phyloP scores from a whole-genome alignment of 495 filamentous ascomycete genomes.

The Astrothelium macrocarpum region DNA sequence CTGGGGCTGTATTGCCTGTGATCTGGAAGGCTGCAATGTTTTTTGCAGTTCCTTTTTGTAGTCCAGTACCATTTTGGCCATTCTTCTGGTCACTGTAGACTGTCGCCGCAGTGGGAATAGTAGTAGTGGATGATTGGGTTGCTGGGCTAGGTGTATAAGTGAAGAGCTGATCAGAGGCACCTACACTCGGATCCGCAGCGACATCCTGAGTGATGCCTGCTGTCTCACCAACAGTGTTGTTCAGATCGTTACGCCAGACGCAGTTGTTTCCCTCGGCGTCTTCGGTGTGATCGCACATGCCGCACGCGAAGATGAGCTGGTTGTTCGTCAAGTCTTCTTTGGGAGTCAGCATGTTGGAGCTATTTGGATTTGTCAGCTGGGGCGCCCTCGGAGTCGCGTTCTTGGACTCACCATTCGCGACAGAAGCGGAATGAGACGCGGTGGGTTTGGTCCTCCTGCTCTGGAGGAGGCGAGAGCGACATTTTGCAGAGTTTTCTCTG shows the following conservation, averaged over 20 bases:
- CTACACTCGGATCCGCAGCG: constrained; percentile 91
- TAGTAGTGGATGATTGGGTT: no score
- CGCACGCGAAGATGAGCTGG: constrained; percentile 67
- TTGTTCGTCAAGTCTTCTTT: constrained; percentile 69
- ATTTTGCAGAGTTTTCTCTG: no score
- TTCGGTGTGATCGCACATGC: constrained; percentile 84
- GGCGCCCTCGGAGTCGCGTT: neutral
- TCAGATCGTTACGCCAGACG: constrained; percentile 85
- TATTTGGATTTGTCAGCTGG: constrained; percentile 25
- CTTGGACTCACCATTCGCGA: constrained; percentile 65
- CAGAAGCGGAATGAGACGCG: constrained; percentile 95
- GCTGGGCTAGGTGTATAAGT: no score
- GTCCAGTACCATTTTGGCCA: no score
- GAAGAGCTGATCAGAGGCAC: constrained; percentile 35
- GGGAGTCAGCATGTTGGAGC: constrained; percentile 95
- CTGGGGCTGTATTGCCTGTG: no score
- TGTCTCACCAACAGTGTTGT: constrained; percentile 82
- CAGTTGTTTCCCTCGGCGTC: constrained; percentile 63
- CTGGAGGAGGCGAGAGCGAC: constrained; percentile 37
- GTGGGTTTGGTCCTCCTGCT: constrained; percentile 48
- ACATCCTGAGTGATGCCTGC: constrained; percentile 97
- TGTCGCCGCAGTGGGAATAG: no score
- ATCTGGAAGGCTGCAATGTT: no score
- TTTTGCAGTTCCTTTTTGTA: no score
- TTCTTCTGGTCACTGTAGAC: no score